A percentile compares a stretch with the other conserved stretches of the same genome.
These are phyloP conservation scores for Boletus tomentosulus DNA, from an alignment of 768 basidiomycete species.

Conservation along the genomic window DNA sequence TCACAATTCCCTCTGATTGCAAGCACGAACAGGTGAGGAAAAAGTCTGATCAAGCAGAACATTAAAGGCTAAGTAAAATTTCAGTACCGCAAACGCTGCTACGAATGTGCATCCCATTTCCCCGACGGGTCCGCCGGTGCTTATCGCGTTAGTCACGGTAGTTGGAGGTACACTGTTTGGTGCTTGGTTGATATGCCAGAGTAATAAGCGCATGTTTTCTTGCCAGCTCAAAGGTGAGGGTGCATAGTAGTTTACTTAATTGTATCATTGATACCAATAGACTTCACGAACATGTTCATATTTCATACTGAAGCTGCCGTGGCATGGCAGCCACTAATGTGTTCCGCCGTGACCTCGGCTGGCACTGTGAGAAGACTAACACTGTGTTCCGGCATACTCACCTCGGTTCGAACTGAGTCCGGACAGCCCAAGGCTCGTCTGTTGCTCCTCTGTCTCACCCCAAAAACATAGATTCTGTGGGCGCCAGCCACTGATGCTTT, in stretches of 20 bases:
- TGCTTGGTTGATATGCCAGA: constrained; percentile 36
- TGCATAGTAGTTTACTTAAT: not conserved
- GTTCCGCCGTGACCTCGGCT: no score
- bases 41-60: not conserved
- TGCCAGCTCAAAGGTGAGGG: not conserved
- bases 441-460: no score
- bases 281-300: not conserved
- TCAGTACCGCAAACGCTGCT: constrained; percentile 17
- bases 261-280: not conserved
- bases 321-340: no score
- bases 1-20: constrained; percentile 47
- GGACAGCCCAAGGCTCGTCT: no score
- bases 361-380: no score
- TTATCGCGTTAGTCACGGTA: constrained; percentile 27
- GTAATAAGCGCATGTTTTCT: not conserved
- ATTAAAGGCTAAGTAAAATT: not conserved
- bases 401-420: no score
- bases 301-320: no score
- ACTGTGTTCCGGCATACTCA: no score
- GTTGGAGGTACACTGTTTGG: constrained; percentile 33
- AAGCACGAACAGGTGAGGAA: constrained; percentile 13
- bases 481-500: no score
- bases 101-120: constrained; percentile 10
- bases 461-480: no score
- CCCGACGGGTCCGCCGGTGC: constrained; percentile 20